phyloP scores from a whole-genome alignment of 2,329 filamentous ascomycete genomes.

The Penicillium griseofulvum region DNA sequence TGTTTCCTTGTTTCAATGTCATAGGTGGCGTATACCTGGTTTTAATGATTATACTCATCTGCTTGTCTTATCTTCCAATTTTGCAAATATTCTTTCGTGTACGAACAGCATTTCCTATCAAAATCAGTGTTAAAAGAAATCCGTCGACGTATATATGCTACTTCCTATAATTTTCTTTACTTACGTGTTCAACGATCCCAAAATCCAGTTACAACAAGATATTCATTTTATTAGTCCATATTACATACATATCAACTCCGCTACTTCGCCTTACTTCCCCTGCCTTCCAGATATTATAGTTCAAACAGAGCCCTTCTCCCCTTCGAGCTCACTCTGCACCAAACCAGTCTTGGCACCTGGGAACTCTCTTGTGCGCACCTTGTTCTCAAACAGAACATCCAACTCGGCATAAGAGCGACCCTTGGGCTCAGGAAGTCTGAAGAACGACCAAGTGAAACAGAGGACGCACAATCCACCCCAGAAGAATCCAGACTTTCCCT shows the following conservation, averaged over 20 bases:
- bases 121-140: slow-evolving; percentile 2
- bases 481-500: slow-evolving; percentile 78
- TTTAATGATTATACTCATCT: slow-evolving; percentile 16
- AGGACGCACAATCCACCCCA: slow-evolving; percentile 72
- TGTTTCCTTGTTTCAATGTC: slow-evolving; percentile 20
- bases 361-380: slow-evolving; percentile 67
- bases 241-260: neutral
- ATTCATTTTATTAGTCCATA: neutral
- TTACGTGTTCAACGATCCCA: neutral
- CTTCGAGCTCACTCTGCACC: slow-evolving; percentile 5
- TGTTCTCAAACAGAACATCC: slow-evolving; percentile 72
- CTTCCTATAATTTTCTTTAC: neutral
- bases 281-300: neutral
- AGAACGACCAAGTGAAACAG: slow-evolving; percentile 74
- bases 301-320: neutral
- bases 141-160: neutral
- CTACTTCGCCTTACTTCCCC: neutral
- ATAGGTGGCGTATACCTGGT: slow-evolving; percentile 26
- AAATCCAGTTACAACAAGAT: neutral
- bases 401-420: slow-evolving; percentile 78
- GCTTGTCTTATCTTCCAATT: neutral
- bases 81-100: slow-evolving; percentile 9
- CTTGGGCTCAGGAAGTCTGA: slow-evolving; percentile 70
- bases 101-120: neutral
- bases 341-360: slow-evolving; percentile 46